Base-by-base conservation (phyloP, 257 asterid genomes). In the Capsicum pubescens region DNA sequence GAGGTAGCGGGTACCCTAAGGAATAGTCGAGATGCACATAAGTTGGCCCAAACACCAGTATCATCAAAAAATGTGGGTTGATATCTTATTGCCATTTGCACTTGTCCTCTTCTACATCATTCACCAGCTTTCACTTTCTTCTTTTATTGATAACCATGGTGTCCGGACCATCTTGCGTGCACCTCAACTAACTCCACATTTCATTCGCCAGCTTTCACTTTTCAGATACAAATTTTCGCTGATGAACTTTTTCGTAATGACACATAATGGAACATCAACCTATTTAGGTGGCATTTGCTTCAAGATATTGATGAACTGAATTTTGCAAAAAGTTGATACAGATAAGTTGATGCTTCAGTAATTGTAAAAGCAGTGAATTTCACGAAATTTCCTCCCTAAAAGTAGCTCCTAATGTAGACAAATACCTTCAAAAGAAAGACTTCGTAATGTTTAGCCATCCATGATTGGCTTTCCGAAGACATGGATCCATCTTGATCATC, bases 371-470 rank as follows among this genome's bases (percentile, higher is more conserved):
- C 50, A 54, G 50, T 32, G 61, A 52, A 50, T 77, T 54, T 77
- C 2, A 77, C 54, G 82, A 26, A 26, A 50, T 77, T 32, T 55
- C 66, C 13, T 8, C 26, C 44, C 46, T 15, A 74, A 68, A 82
- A 68, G 21, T 55, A 36, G 15, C 14, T 59, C 36, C 1, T 44
- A 12, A 12, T 8, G 46, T 78, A 84, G 80, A 68, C 64, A 68
- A 82, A 10, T 88, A 96, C 98, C 98, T 91, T 88, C 59, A 36
- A 83, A 82, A 93, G 17, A 85, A 94, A 90, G 86, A 52, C 83
- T 77, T 89, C 90, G 44, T 92, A 96, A 90, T 96, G 89, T 85
- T 89, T 86, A 13, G 84, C 91, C 91, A 96, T 95, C 99, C 99
- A 94, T 82, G 90, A 88, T 74, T 88, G 97, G 84, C 97, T 92